Percentiles rank a stretch among this genome's conserved stretches.
Evolutionary conservation across 805 yeast species (phyloP).

Genomic region (Candida silvatica): DNA sequence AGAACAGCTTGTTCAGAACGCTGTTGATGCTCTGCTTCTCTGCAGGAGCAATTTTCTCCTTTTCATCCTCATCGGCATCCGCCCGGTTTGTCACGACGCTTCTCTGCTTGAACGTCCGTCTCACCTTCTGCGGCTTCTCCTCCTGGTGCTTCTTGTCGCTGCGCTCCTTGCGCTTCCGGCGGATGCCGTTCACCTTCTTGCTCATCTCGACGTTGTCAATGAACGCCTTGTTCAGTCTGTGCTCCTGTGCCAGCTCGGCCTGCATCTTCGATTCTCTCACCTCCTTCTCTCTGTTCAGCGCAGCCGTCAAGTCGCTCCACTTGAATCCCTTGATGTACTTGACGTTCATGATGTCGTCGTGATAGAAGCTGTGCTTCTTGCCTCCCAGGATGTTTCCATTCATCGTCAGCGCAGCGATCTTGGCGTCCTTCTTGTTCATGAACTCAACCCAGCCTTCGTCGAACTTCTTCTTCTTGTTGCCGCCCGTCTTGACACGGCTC

Average conservation of each 20-base stretch:
- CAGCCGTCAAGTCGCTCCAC: slow-evolving; percentile 92
- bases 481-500: slow-evolving; percentile 74
- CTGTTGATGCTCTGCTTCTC: slow-evolving; percentile 26
- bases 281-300: slow-evolving; percentile 85
- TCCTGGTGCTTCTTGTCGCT: slow-evolving; percentile 5
- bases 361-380: slow-evolving; percentile 79
- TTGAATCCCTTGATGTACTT: slow-evolving; percentile 88
- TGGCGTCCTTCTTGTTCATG: slow-evolving; percentile 75
- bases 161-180: slow-evolving; percentile 33
- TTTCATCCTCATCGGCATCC: slow-evolving; percentile 41
- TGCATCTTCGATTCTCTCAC: slow-evolving; percentile 80
- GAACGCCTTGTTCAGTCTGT: slow-evolving; percentile 76
- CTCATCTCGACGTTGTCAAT: slow-evolving; percentile 79
- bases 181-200: slow-evolving; percentile 67
- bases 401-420: slow-evolving; percentile 74
- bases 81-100: slow-evolving; percentile 60
- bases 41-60: slow-evolving; percentile 16
- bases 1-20: slow-evolving; percentile 50
- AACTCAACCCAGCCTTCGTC: slow-evolving; percentile 98
- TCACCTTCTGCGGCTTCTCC: slow-evolving; percentile 20
- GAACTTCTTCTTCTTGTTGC: slow-evolving; percentile 80
- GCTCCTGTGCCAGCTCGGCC: slow-evolving; percentile 84
- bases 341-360: slow-evolving; percentile 89
- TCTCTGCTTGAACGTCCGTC: slow-evolving; percentile 66
- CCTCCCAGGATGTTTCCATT: slow-evolving; percentile 92